Base-by-base conservation (phyloP, 495 filamentous ascomycete species). In the Penicillium roqueforti region DNA sequence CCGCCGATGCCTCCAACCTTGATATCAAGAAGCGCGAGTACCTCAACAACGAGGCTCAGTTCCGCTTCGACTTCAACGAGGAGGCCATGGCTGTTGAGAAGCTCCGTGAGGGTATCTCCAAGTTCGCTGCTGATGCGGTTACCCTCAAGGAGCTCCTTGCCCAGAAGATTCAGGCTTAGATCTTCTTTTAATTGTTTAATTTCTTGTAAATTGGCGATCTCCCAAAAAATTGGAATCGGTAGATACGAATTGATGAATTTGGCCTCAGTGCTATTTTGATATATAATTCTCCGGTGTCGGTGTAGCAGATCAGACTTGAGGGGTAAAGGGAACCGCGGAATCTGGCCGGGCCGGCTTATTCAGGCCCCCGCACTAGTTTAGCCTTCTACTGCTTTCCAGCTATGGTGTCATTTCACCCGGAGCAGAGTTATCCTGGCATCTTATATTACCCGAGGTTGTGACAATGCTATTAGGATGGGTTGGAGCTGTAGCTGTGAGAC, bases 51-150 rank as follows among this genome's bases (percentile, higher is more conserved):
- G 95, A 99, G 80, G 58, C 92, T 44, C 64, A 75, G 29, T 99
- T 96, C 91, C 92, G 93, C 70, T 99, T 96, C 82, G 87, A 92
- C 76, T 95, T 99, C 85, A 99, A 99, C 80, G 93, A 97, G 80
- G 89, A 99, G 69, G 83, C 89, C 56, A 99, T 99, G 93, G 93
- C 89, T 50, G 90, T 95, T 56, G 92, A 97, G 84, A 99, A 99
- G 86, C 83, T 99, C 57, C 85, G 90, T 41, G 92, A 97, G 77
- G 93, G 93, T 78, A 99, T 99, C 81, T 92, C 88, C 77, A 96
- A 95, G 75, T 99, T 99, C 70, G 92, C 95, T 29, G 95, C 92
- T 54, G 93, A 97, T 71, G 92, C 93, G 47, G 80, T 89, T 55
- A 92, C 89, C 47, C 86, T 99, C 55, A 97, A 97, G 85, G 83